phyloP scores from a whole-genome alignment of 2,329 filamentous ascomycete genomes.

The Dactylellina cionopaga region DNA sequence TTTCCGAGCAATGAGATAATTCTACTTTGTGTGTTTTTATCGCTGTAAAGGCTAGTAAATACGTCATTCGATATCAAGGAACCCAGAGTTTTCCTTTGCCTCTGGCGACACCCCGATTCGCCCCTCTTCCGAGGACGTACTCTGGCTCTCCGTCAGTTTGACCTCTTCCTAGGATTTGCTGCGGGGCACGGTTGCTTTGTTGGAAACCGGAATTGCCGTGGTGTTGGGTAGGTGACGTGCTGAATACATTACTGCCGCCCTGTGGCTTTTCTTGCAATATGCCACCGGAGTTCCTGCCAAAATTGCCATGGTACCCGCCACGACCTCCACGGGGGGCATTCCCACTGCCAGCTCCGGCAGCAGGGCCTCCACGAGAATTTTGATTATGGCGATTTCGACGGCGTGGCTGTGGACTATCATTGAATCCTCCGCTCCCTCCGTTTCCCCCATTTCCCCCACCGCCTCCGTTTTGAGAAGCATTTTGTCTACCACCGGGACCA shows the following conservation, averaged over 20 bases:
- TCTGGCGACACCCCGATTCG: slow-evolving; percentile 57
- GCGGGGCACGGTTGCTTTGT: neutral
- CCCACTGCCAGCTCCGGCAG: neutral
- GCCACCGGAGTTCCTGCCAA: slow-evolving; percentile 2
- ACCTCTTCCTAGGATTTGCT: slow-evolving; percentile 24
- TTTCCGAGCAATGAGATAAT: neutral
- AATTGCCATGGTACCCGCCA: slow-evolving; percentile 32
- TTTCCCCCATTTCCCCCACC: too few species aligned
- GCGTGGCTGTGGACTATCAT: slow-evolving; percentile 29
- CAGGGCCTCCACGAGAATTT: slow-evolving; percentile 30
- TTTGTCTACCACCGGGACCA: slow-evolving; percentile 6
- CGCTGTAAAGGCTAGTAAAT: slow-evolving; percentile 7
- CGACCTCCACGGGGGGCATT: slow-evolving; percentile 21
- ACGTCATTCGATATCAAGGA: slow-evolving; percentile 29
- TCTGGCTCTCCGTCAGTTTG: slow-evolving; percentile 53
- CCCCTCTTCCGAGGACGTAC: slow-evolving; percentile 56
- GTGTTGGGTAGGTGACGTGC: slow-evolving; percentile 41
- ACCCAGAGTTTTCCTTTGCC: slow-evolving; percentile 58
- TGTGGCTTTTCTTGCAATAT: slow-evolving; percentile 24
- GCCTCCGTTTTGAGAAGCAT: slow-evolving; percentile 4
- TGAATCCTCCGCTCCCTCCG: slow-evolving; percentile 5
- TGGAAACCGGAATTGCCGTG: slow-evolving; percentile 4
- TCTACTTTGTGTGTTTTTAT: slow-evolving; percentile 2
- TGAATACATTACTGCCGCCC: slow-evolving; percentile 9
- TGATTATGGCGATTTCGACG: slow-evolving; percentile 47